Conservation (phyloP, 345 rosid species). For the Xanthoceras sorbifolium region DNA sequence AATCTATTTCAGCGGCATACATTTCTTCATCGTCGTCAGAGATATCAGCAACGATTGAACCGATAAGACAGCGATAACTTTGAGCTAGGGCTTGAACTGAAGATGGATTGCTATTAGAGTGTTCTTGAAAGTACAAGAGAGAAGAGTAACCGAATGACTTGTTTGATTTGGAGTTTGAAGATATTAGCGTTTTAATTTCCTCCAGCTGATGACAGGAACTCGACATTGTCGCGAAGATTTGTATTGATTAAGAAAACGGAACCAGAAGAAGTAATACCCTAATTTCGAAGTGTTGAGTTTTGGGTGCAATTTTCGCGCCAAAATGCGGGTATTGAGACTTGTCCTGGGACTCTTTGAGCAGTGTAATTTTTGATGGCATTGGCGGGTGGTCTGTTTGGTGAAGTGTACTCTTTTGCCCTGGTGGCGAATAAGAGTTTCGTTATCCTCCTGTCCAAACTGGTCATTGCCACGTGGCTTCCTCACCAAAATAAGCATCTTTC, state of each 20-base stretch:
- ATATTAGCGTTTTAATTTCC: slow-evolving; percentile 39
- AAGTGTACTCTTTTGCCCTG: not conserved
- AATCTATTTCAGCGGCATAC: slow-evolving; percentile 24
- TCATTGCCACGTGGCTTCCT: no score
- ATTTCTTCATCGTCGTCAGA: slow-evolving; percentile 46
- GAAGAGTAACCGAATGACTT: slow-evolving; percentile 46
- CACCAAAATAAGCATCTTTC: no score
- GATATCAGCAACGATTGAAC: slow-evolving; percentile 31
- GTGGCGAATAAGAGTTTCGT: not conserved
- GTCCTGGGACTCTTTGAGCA: no score
- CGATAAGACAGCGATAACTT: slow-evolving; percentile 24
- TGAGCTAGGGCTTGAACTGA: slow-evolving; percentile 37
- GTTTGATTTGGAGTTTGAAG: slow-evolving; percentile 31
- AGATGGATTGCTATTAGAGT: slow-evolving; percentile 30
- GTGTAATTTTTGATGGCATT: not conserved
- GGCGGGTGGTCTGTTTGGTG: not conserved
- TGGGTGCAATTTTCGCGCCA: slow-evolving; percentile 33
- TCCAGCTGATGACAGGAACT: slow-evolving; percentile 29
- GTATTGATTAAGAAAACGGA: not conserved
- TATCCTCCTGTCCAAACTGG: no score
- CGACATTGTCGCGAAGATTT: slow-evolving; percentile 26
- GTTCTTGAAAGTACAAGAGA: slow-evolving; percentile 43
- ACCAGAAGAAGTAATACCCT: slow-evolving; percentile 1
- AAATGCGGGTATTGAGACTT: not conserved
- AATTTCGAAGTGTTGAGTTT: not conserved